Conservation (phyloP, 2,329 filamentous ascomycete genomes). For the Botrytis squamosa region DNA sequence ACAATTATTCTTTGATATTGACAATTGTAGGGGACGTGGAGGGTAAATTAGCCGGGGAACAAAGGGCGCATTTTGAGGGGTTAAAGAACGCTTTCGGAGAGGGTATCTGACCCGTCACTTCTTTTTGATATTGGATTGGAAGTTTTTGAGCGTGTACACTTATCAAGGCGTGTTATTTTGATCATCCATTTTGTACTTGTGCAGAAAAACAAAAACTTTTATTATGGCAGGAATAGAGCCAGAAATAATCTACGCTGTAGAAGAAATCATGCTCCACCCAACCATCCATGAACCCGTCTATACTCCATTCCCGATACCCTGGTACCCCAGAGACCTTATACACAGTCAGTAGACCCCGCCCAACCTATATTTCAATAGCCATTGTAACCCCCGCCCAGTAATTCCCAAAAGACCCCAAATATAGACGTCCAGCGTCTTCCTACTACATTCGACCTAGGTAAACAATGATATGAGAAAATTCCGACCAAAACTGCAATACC, state of each 20-base stretch:
- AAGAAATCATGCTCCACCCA: neutral
- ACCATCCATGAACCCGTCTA: neutral
- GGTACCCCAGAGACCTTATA: neutral
- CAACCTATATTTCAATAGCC: neutral
- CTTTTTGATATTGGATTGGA: neutral
- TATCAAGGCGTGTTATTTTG: neutral
- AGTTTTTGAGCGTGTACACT: conserved; percentile 15
- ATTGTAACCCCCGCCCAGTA: conserved; percentile 9
- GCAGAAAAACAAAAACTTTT: conserved; percentile 4
- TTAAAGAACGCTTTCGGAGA: conserved; percentile 60
- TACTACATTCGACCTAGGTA: neutral
- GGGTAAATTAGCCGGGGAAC: conserved; percentile 72
- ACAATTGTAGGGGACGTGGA: conserved; percentile 82
- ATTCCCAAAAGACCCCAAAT: conserved; percentile 35
- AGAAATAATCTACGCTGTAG: neutral
- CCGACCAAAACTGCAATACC: conserved; percentile 67
- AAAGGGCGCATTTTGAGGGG: conserved; percentile 71
- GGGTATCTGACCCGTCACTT: conserved; percentile 20
- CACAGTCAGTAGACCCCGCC: neutral
- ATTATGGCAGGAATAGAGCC: conserved; percentile 7
- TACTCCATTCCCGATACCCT: conserved; percentile 3
- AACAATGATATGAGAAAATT: conserved; percentile 50
- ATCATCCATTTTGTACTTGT: neutral
- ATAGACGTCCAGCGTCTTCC: conserved; percentile 10
- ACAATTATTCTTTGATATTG: conserved; percentile 92